phyloP scores from a whole-genome alignment of 805 yeast species.

The Naumovozyma baii region DNA sequence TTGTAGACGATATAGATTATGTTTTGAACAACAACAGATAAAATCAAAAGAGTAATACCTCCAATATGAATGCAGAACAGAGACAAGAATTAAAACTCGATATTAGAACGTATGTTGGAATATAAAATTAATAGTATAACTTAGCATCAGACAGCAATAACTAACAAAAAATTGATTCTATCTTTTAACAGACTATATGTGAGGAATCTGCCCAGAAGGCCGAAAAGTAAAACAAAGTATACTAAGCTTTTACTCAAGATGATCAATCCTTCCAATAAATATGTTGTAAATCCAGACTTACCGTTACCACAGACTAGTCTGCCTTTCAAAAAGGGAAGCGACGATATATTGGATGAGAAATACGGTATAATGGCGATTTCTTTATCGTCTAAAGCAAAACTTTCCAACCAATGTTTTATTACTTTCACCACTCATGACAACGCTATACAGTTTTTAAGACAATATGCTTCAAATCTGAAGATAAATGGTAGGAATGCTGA shows the following conservation, averaged over 20 bases:
- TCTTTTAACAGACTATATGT: conserved; percentile 17
- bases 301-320: conserved; percentile 8
- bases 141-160: no score
- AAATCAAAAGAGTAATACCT: background rate
- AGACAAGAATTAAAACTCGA: background rate
- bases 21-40: background rate
- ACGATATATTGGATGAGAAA: conserved; percentile 10
- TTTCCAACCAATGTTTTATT: conserved; percentile 17
- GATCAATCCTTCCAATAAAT: conserved; percentile 12
- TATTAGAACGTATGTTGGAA: background rate
- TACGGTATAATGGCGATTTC: conserved; percentile 13
- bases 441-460: conserved; percentile 12
- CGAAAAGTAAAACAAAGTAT: conserved; percentile 14
- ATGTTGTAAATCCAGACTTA: conserved; percentile 5
- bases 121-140: background rate
- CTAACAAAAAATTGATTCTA: background rate
- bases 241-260: conserved; percentile 9
- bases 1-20: no score
- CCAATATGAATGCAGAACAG: background rate
- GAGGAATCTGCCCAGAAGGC: conserved; percentile 17
- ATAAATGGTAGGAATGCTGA: conserved; percentile 14
- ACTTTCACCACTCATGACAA: conserved; percentile 13
- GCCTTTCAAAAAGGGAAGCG: conserved; percentile 5
- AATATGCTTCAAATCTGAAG: conserved; percentile 6
- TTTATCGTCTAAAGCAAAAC: conserved; percentile 6